Conservation (phyloP, 1,139 yeast genomes). For the Meyerozyma smithsonii region DNA sequence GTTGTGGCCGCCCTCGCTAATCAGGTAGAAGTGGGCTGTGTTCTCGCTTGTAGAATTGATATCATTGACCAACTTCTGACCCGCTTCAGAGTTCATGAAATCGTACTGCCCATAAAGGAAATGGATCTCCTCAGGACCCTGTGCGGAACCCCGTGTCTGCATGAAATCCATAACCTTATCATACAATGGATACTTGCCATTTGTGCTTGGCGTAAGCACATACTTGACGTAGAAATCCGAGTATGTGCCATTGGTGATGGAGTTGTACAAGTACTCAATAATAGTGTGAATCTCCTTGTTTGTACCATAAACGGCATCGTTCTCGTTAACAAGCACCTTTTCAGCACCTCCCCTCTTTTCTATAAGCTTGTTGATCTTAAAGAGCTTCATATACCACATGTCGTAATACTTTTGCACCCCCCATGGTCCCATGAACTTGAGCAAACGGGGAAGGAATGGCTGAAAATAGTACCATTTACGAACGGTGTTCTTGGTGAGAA, state of each 20-base stretch:
- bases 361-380: constrained; percentile 41
- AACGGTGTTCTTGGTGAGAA: constrained; percentile 26
- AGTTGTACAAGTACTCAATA: constrained; percentile 56
- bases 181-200: constrained; percentile 70
- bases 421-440: constrained; percentile 47
- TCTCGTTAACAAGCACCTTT: constrained; percentile 17
- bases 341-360: constrained; percentile 30
- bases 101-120: constrained; percentile 79
- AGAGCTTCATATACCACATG: constrained; percentile 42
- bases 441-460: constrained; percentile 40
- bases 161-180: constrained; percentile 49
- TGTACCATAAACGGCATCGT: constrained; percentile 38
- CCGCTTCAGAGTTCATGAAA: constrained; percentile 82
- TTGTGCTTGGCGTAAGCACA: constrained; percentile 67
- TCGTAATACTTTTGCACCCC: constrained; percentile 42
- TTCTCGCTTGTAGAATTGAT: constrained; percentile 21
- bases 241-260: constrained; percentile 55
- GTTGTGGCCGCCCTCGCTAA: constrained; percentile 44
- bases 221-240: constrained; percentile 66
- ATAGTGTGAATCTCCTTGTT: constrained; percentile 38
- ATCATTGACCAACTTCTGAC: constrained; percentile 43
- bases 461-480: constrained; percentile 37
- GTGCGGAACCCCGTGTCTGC: constrained; percentile 4
- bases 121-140: constrained; percentile 40
- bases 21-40: constrained; percentile 23